phyloP scores from a whole-genome alignment of 163 green algal species.

The Prototheca wickerhamii region DNA sequence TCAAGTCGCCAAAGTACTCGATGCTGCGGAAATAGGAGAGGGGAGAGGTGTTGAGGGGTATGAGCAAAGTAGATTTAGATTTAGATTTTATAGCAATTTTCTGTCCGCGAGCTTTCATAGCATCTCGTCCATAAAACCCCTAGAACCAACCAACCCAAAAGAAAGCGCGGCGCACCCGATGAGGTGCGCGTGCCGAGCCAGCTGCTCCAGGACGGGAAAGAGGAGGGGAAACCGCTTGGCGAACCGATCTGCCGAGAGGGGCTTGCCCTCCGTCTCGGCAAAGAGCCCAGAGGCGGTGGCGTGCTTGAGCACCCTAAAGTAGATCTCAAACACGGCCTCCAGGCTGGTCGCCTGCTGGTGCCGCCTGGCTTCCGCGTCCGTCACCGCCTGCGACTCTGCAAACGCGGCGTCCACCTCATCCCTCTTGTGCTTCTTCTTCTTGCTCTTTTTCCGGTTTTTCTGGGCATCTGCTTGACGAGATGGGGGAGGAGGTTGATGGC shows the following conservation, averaged over 20 bases:
- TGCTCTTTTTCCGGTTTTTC: slow-evolving; percentile 28
- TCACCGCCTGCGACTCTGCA: slow-evolving; percentile 49
- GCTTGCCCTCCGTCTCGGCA: background rate
- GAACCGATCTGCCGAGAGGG: slow-evolving; percentile 8
- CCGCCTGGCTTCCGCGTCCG: slow-evolving; percentile 22
- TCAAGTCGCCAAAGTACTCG: slow-evolving; percentile 45
- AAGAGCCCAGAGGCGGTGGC: slow-evolving; percentile 23
- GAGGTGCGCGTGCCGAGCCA: slow-evolving; percentile 69
- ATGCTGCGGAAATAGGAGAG: slow-evolving; percentile 4
- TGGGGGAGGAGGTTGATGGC: background rate
- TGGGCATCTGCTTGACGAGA: background rate
- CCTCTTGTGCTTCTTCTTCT: slow-evolving; percentile 24
- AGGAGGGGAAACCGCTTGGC: slow-evolving; percentile 62
- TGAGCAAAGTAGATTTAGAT: background rate
- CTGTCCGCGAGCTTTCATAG: no score
- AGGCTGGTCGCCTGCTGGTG: slow-evolving; percentile 43
- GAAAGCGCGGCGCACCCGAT: no score
- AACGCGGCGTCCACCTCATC: slow-evolving; percentile 60
- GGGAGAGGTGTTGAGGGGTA: background rate
- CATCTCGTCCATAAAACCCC: background rate
- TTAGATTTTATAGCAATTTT: no score
- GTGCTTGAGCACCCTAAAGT: slow-evolving; percentile 85
- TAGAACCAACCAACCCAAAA: no score
- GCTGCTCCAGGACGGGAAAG: slow-evolving; percentile 49
- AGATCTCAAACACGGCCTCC: slow-evolving; percentile 75